These are phyloP conservation scores for Fraxinus xanthoxyloides DNA, from an alignment of 305 asterid species.

Conservation along the genomic window DNA sequence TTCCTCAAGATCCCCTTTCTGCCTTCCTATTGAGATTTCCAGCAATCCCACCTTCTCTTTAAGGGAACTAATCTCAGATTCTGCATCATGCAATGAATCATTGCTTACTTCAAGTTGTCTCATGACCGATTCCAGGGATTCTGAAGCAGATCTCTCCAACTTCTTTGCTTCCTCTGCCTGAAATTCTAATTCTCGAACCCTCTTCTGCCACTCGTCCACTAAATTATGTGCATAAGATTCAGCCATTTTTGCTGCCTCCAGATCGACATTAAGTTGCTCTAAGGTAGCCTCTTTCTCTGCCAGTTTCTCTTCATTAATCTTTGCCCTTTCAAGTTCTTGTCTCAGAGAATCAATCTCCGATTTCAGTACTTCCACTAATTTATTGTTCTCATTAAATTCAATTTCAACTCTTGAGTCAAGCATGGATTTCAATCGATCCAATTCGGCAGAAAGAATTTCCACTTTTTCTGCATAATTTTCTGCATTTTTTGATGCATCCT, in stretches of 20 bases:
- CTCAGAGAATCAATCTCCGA: conserved; percentile 57
- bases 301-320: conserved; percentile 47
- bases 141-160: conserved; percentile 85
- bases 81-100: conserved; percentile 69
- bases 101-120: conserved; percentile 81
- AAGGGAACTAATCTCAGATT: conserved; percentile 65
- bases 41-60: conserved; percentile 77
- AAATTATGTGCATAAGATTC: conserved; percentile 75
- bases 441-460: conserved; percentile 70
- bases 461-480: conserved; percentile 70
- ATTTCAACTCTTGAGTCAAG: conserved; percentile 55
- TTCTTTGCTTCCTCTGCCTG: conserved; percentile 71
- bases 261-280: conserved; percentile 79
- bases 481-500: conserved; percentile 78
- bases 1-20: conserved; percentile 70
- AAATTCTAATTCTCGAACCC: conserved; percentile 48
- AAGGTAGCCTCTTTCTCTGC: conserved; percentile 63
- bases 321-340: conserved; percentile 57
- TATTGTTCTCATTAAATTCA: conserved; percentile 56
- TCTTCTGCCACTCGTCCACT: conserved; percentile 69
- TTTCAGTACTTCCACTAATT: conserved; percentile 54
- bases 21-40: conserved; percentile 65
- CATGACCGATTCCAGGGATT: conserved; percentile 74
- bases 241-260: conserved; percentile 91
- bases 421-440: conserved; percentile 58